These are phyloP conservation scores for Kwoniella europaea DNA, from an alignment of 768 basidiomycete species.

Conservation along the genomic window DNA sequence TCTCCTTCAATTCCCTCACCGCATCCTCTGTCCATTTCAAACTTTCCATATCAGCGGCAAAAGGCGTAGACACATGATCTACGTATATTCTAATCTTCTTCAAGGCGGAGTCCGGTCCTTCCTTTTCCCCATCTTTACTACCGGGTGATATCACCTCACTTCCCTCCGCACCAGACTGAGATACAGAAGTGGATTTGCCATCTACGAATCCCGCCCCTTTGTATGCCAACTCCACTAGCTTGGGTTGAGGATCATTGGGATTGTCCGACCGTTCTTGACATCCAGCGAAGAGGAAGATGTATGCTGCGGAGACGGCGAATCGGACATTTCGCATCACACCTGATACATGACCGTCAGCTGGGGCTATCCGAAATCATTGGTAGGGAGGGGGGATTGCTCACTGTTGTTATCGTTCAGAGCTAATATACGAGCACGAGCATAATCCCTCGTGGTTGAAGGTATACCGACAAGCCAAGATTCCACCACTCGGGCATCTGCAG, in stretches of 20 bases:
- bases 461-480: slow-evolving; percentile 37
- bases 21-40: slow-evolving; percentile 39
- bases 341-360: slow-evolving; percentile 1
- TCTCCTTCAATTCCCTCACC: slow-evolving; percentile 30
- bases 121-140: slow-evolving; percentile 3
- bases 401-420: slow-evolving; percentile 30
- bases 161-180: slow-evolving; percentile 4
- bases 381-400: background rate
- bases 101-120: background rate
- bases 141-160: slow-evolving; percentile 8
- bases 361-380: background rate
- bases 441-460: slow-evolving; percentile 29
- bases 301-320: slow-evolving; percentile 32
- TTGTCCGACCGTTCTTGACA: slow-evolving; percentile 8
- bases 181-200: background rate
- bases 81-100: slow-evolving; percentile 31
- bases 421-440: slow-evolving; percentile 28
- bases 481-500: slow-evolving; percentile 34
- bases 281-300: slow-evolving; percentile 36
- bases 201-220: slow-evolving; percentile 32
- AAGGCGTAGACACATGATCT: slow-evolving; percentile 36
- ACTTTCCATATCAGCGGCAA: slow-evolving; percentile 32
- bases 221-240: slow-evolving; percentile 33
- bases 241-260: slow-evolving; percentile 19
- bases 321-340: slow-evolving; percentile 35